Conservation (phyloP, 2,329 filamentous ascomycete species). For the Thermochaetoides dissita region DNA sequence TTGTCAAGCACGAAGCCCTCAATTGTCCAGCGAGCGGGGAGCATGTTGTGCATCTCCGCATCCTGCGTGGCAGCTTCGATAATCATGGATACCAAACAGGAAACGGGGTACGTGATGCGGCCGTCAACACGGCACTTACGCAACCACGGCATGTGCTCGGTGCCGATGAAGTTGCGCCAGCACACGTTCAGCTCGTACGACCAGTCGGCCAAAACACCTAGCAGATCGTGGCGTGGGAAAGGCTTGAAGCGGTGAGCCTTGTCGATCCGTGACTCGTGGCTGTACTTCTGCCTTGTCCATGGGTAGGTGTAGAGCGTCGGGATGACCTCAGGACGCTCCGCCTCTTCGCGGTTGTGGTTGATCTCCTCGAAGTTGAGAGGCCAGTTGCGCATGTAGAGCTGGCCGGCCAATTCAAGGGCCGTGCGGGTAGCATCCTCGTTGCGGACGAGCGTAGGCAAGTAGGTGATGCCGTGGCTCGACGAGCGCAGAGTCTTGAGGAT, state of each 20-base stretch:
- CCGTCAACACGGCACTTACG: conserved; percentile 45
- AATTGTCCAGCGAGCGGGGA: conserved; percentile 30
- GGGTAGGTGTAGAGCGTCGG: conserved; percentile 33
- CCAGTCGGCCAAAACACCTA: conserved; percentile 30
- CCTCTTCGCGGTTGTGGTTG: conserved; percentile 28
- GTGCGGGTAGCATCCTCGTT: conserved; percentile 34
- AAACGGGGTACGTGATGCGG: conserved; percentile 39
- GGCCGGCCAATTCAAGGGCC: conserved; percentile 29
- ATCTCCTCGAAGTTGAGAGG: conserved; percentile 29
- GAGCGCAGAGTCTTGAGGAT: conserved; percentile 11
- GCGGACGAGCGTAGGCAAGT: conserved; percentile 34
- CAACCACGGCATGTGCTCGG: conserved; percentile 41
- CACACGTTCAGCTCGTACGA: conserved; percentile 31
- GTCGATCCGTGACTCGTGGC: conserved; percentile 32
- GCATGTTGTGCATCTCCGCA: conserved; percentile 15
- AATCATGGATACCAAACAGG: conserved; percentile 38
- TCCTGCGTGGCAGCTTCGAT: conserved; percentile 31
- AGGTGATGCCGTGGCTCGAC: conserved; percentile 12
- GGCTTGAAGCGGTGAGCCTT: conserved; percentile 27
- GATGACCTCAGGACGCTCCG: conserved; percentile 23
- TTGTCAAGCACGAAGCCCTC: conserved; percentile 32
- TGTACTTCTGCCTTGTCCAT: conserved; percentile 34
- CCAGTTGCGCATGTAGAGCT: conserved; percentile 31
- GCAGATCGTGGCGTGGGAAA: conserved; percentile 29
- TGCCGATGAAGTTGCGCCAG: conserved; percentile 34